Evolutionary conservation across 2,329 filamentous ascomycete species (phyloP).

Genomic region (Chalaropsis thielavioides): DNA sequence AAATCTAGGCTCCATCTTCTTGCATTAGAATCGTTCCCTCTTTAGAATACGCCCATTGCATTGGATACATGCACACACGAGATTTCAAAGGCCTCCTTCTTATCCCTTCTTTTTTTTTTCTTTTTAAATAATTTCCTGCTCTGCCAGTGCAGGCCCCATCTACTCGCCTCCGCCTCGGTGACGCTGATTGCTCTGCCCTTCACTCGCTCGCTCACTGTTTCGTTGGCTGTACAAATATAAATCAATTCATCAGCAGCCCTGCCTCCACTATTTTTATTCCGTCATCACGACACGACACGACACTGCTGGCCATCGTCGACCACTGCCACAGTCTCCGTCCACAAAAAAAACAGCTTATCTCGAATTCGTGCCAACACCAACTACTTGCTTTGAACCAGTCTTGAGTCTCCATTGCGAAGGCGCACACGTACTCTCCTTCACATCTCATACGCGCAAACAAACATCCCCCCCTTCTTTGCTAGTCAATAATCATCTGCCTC

Average conservation of each 20-base stretch:
- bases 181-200: background rate
- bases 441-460: background rate
- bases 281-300: background rate
- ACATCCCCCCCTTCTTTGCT: background rate
- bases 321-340: background rate
- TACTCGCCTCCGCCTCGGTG: background rate
- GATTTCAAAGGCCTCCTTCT: constrained; percentile 3
- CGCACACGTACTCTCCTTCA: background rate
- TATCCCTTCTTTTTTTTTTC: constrained; percentile 6
- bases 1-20: constrained; percentile 17
- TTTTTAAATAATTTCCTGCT: background rate
- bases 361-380: background rate
- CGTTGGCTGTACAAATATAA: background rate
- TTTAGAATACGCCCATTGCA: constrained; percentile 3
- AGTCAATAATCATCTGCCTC: background rate
- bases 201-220: background rate
- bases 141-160: background rate
- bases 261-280: background rate
- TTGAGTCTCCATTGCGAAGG: background rate
- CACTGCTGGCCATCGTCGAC: background rate
- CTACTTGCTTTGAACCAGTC: background rate
- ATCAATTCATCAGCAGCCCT: background rate
- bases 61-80: constrained; percentile 4
- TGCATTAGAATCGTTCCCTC: constrained; percentile 15
- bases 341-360: background rate